Percentiles rank a stretch among this genome's conserved stretches.
Evolutionary conservation across 2,329 filamentous ascomycete genomes (phyloP).

Genomic region (Talaromyces atroroseus): DNA sequence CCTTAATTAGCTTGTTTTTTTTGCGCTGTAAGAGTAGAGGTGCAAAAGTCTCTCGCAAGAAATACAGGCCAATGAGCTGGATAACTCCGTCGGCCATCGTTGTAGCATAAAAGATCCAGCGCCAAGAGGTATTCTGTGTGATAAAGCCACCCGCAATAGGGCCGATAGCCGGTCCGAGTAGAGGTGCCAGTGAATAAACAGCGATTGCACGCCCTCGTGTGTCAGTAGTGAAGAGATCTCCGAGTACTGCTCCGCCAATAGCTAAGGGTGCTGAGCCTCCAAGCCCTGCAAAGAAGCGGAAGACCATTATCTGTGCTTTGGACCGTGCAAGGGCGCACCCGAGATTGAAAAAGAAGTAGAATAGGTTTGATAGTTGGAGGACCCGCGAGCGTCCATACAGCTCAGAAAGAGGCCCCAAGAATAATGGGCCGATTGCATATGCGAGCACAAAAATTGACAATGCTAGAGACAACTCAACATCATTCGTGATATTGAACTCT

Average conservation of each 20-base stretch:
- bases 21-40: background rate
- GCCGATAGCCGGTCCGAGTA: constrained; percentile 21
- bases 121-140: constrained; percentile 23
- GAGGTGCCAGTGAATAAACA: constrained; percentile 6
- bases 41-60: background rate
- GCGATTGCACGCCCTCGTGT: background rate
- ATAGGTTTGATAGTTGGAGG: constrained; percentile 43
- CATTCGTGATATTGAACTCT: constrained; percentile 26
- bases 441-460: constrained; percentile 42
- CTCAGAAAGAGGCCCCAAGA: constrained; percentile 35
- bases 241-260: constrained; percentile 12
- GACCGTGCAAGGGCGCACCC: constrained; percentile 51
- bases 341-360: constrained; percentile 50
- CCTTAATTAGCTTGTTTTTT: background rate
- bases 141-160: constrained; percentile 27
- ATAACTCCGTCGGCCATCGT: constrained; percentile 22
- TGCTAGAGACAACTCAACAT: too few relatives aligned
- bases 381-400: constrained; percentile 24
- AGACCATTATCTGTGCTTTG: constrained; percentile 49
- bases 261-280: constrained; percentile 49
- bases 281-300: constrained; percentile 50
- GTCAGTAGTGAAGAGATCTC: constrained; percentile 7
- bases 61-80: background rate
- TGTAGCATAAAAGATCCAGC: constrained; percentile 32
- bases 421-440: constrained; percentile 30